Conservation (phyloP, 371 early-diverging fungal genomes). For the Haplosporangium sp. region DNA sequence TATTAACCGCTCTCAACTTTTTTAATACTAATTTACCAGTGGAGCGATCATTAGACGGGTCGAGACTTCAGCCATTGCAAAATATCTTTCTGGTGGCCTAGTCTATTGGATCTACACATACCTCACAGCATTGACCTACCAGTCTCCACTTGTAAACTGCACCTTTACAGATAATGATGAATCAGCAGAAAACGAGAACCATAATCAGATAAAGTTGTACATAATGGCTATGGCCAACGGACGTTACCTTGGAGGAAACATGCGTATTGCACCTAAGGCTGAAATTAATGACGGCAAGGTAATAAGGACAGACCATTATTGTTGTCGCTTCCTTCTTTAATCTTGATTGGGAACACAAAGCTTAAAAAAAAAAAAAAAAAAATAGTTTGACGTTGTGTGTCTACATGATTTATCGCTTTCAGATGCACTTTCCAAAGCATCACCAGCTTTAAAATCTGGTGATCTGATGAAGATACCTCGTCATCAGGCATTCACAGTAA, state of each 20-base stretch:
- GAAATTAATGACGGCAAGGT: conserved; percentile 46
- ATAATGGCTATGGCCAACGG: conserved; percentile 57
- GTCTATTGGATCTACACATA: conserved; percentile 55
- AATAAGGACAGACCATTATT: background rate
- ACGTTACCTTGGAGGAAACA: conserved; percentile 50
- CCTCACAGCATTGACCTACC: conserved; percentile 34
- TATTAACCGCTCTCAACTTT: background rate
- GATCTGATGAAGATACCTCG: conserved; percentile 36
- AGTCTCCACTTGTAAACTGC: conserved; percentile 39
- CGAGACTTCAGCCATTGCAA: conserved; percentile 36
- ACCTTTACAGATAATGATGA: conserved; percentile 8
- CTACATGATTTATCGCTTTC: conserved; percentile 35
- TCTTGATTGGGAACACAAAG: too few species aligned
- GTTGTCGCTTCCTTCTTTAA: background rate
- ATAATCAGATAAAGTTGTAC: conserved; percentile 27
- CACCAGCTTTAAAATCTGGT: conserved; percentile 44
- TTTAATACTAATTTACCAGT: conserved; percentile 4
- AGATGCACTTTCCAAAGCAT: conserved; percentile 37
- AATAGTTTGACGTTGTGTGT: conserved; percentile 45
- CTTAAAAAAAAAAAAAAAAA: background rate
- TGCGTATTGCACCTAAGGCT: conserved; percentile 50
- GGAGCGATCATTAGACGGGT: conserved; percentile 49
- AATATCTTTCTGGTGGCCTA: conserved; percentile 37
- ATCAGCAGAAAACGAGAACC: conserved; percentile 3
- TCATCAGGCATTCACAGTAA: conserved; percentile 44